Percentiles rank a stretch among this genome's conserved stretches.
Evolutionary conservation across 1,139 yeast genomes (phyloP).

Genomic region (Pichia sp.): DNA sequence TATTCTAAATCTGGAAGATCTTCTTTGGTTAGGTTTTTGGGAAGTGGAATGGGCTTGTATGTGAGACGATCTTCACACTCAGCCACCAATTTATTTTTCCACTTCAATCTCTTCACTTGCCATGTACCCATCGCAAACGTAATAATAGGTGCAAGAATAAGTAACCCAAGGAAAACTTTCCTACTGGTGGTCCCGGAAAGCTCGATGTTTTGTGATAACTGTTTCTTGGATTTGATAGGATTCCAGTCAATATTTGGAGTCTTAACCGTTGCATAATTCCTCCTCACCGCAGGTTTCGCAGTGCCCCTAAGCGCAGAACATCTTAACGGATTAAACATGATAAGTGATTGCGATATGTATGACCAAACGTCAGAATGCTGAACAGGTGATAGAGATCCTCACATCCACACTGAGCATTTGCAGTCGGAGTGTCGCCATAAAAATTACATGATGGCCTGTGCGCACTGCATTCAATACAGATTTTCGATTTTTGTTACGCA

Average conservation of each 20-base stretch:
- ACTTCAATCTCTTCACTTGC: slow-evolving; percentile 79
- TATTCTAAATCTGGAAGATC: slow-evolving; percentile 69
- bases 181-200: slow-evolving; percentile 30
- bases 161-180: slow-evolving; percentile 45
- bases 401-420: too few species aligned
- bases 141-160: slow-evolving; percentile 82
- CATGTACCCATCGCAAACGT: slow-evolving; percentile 87
- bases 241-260: slow-evolving; percentile 83
- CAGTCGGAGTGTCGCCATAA: too few species aligned
- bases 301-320: too few species aligned
- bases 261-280: slow-evolving; percentile 33
- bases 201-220: slow-evolving; percentile 30
- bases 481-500: too few species aligned
- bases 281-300: slow-evolving; percentile 4
- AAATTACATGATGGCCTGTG: too few species aligned
- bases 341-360: too few species aligned
- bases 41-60: slow-evolving; percentile 64
- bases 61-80: slow-evolving; percentile 76
- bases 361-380: too few species aligned
- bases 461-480: too few species aligned
- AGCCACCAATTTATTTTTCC: slow-evolving; percentile 87
- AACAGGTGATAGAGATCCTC: too few species aligned
- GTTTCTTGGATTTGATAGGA: slow-evolving; percentile 53
- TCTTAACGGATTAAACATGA: too few species aligned
- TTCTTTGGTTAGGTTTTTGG: slow-evolving; percentile 48